Base-by-base conservation (phyloP, 257 asterid species). In the Cinchona pubescens region DNA sequence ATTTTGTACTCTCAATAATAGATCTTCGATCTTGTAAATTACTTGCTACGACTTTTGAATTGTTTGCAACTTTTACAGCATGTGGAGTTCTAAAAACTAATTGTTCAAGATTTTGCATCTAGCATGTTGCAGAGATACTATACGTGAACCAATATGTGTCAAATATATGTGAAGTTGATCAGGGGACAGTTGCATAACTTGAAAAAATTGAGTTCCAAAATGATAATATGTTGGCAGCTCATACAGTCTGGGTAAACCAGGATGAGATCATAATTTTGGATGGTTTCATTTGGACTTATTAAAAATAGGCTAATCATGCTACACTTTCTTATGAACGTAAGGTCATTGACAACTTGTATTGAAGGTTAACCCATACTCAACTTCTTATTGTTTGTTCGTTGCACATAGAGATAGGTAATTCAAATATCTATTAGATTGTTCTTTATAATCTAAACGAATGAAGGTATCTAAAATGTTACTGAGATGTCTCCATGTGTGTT, bases 111-210 rank as follows among this genome's bases (percentile, higher is more conserved):
- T 37, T 49, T 53, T 32, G 69, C 49, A 71, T 51, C 49, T 80
- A 90, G 96, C 97, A 90, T 82, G 92, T 92, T 35, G 96, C 97
- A 10, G 97, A 92, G 90, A 90, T 90, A 86, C 86, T 87, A 59
- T 85, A 85, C 66, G 97, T 88, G 88, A 92, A 92, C 85, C 84
- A 90, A 70, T 78, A 82, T n/a, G 92, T 90, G 80, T 83, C 79
- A 84, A 87, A 78, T 68, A 83, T 82, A 42, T 81, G 88, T 53
- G 89, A 86, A 63, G 90, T 85, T 81, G 88, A 91, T 76, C 91
- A 87, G 60, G 96, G 97, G 64, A 92, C 96, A 48, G 91, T 92
- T 77, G 79, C 91, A 40, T 82, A 88, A 78, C 96, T 92, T 9
- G 85, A 88, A 76, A 90, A 85, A 75, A 86, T 90, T 49, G 73